These are phyloP conservation scores for Mucuna pruriens DNA, from an alignment of 306 rosid species.

Conservation along the genomic window DNA sequence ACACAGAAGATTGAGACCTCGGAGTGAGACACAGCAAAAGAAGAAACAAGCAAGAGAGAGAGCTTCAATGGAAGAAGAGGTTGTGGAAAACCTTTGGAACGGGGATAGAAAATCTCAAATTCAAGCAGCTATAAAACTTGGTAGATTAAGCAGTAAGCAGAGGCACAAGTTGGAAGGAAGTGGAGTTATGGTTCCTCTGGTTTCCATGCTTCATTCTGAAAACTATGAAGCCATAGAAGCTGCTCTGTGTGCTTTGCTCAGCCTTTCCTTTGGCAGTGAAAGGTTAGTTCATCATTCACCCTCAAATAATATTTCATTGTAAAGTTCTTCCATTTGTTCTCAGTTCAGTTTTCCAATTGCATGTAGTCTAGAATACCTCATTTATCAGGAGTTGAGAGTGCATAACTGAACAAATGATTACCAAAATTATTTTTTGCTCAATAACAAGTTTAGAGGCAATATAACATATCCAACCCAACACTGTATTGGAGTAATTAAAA, in stretches of 20 bases:
- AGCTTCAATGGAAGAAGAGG: slow-evolving; percentile 63
- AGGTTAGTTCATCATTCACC: slow-evolving; percentile 57
- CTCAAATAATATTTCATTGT: slow-evolving; percentile 11
- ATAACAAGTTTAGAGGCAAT: background rate
- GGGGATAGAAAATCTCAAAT: slow-evolving; percentile 60
- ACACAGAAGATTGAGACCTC: slow-evolving; percentile 3
- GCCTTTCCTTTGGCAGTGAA: slow-evolving; percentile 84
- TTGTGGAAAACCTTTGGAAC: slow-evolving; percentile 56
- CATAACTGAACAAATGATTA: slow-evolving; percentile 23
- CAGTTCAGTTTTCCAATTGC: background rate
- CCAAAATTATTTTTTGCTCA: background rate
- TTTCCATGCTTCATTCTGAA: slow-evolving; percentile 75
- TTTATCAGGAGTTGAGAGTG: background rate
- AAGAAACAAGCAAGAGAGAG: slow-evolving; percentile 25
- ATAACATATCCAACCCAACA: slow-evolving; percentile 14
- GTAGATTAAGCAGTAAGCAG: slow-evolving; percentile 59
- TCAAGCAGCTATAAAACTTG: slow-evolving; percentile 62
- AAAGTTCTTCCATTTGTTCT: background rate
- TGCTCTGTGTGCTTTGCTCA: slow-evolving; percentile 72
- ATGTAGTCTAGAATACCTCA: background rate
- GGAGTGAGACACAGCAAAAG: background rate
- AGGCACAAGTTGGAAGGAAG: slow-evolving; percentile 65
- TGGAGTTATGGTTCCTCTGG: slow-evolving; percentile 61
- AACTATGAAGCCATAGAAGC: slow-evolving; percentile 66
- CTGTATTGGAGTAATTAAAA: slow-evolving; percentile 19